Evolutionary conservation across 2,329 filamentous ascomycete species (phyloP).

Genomic region (Paracamarosporium sp.): DNA sequence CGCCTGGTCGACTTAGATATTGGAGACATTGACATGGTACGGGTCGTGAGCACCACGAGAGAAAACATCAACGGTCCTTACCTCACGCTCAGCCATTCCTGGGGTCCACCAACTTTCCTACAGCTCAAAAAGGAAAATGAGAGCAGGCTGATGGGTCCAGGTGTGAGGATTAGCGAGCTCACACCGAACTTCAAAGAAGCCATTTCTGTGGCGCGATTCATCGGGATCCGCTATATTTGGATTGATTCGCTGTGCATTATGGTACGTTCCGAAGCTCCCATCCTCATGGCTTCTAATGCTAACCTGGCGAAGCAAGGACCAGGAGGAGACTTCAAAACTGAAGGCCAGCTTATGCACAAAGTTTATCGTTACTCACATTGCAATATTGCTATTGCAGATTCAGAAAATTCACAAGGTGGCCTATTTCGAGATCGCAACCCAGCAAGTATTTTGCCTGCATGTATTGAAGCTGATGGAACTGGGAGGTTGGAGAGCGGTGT

Average conservation of each 20-base stretch:
- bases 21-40: neutral
- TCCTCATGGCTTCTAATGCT: neutral
- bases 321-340: constrained; percentile 17
- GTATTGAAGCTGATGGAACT: constrained; percentile 6
- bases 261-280: neutral
- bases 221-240: constrained; percentile 30
- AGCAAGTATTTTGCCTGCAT: neutral
- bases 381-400: constrained; percentile 33
- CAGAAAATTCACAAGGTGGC: constrained; percentile 20
- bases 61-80: constrained; percentile 20
- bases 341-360: constrained; percentile 30
- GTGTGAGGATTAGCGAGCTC: constrained; percentile 12
- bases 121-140: neutral
- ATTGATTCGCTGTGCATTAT: constrained; percentile 28
- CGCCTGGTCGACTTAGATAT: constrained; percentile 14
- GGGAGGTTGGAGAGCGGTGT: neutral
- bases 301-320: constrained; percentile 13
- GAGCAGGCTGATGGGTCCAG: neutral
- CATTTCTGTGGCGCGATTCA: constrained; percentile 24
- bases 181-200: constrained; percentile 28
- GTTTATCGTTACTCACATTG: constrained; percentile 32
- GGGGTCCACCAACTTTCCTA: constrained; percentile 20
- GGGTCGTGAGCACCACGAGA: constrained; percentile 13
- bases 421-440: constrained; percentile 24
- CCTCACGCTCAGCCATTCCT: constrained; percentile 28